Conservation (phyloP, 2,329 filamentous ascomycete genomes). For the Dactylonectria estremocensis region DNA sequence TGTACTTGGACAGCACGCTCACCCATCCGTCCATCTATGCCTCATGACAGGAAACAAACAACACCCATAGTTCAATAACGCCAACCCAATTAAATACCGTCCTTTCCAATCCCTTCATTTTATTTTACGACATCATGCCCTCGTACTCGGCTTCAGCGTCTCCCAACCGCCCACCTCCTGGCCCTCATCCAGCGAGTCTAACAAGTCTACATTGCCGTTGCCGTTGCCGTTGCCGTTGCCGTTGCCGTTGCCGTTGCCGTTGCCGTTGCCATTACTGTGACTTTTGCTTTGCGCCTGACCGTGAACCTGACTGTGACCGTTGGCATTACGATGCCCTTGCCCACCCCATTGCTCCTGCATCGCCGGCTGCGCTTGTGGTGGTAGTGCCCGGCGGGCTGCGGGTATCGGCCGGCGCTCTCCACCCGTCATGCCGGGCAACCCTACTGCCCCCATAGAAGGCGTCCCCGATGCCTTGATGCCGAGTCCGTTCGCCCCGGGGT, state of each 20-base stretch:
- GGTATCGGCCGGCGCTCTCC: conserved; percentile 35
- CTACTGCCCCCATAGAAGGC: conserved; percentile 35
- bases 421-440: conserved; percentile 40
- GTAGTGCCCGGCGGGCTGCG: conserved; percentile 39
- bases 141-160: conserved; percentile 65
- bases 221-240: conserved; percentile 37
- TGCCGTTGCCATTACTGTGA: too few relatives aligned
- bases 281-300: too few relatives aligned
- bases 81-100: conserved; percentile 6
- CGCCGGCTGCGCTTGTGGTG: conserved; percentile 30
- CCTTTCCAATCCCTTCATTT: neutral
- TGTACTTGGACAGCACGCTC: neutral
- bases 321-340: conserved; percentile 27
- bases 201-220: conserved; percentile 53
- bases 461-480: conserved; percentile 36
- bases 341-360: neutral
- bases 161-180: conserved; percentile 69
- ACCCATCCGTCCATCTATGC: neutral
- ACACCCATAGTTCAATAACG: conserved; percentile 8
- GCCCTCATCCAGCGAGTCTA: conserved; percentile 67
- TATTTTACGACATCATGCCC: conserved; percentile 26
- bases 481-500: conserved; percentile 40
- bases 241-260: too few relatives aligned
- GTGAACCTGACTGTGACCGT: conserved; percentile 12
- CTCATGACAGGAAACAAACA: neutral